phyloP scores from a whole-genome alignment of 805 yeast genomes.

The Scheffersomyces lignosus region DNA sequence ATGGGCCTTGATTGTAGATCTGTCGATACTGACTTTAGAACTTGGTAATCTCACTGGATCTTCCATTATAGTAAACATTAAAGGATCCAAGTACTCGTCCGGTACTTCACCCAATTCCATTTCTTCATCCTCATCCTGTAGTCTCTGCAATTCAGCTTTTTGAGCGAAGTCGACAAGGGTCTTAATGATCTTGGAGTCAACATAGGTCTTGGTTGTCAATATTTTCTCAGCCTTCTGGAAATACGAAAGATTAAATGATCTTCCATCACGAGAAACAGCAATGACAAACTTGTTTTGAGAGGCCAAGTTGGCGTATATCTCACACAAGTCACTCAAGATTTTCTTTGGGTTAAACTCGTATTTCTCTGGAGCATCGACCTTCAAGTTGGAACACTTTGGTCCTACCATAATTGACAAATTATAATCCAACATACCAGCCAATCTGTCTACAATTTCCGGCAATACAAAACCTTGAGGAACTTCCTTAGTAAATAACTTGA shows the following conservation, averaged over 20 bases:
- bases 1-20: conserved; percentile 91
- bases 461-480: conserved; percentile 85
- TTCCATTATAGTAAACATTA: conserved; percentile 93
- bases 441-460: conserved; percentile 87
- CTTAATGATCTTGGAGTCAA: conserved; percentile 48
- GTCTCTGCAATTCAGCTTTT: conserved; percentile 60
- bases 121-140: conserved; percentile 77
- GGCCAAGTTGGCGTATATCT: conserved; percentile 74
- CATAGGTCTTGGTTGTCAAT: conserved; percentile 54
- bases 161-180: conserved; percentile 57
- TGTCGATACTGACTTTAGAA: conserved; percentile 80
- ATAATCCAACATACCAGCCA: conserved; percentile 95
- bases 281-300: conserved; percentile 61
- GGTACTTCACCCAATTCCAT: conserved; percentile 90
- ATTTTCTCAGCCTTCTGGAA: conserved; percentile 73
- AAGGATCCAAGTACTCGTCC: conserved; percentile 94
- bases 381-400: conserved; percentile 85
- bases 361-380: conserved; percentile 79
- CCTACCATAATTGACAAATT: conserved; percentile 93
- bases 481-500: conserved; percentile 79
- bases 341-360: conserved; percentile 81
- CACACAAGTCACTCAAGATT: conserved; percentile 65
- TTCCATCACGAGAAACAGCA: conserved; percentile 88
- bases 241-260: conserved; percentile 72
- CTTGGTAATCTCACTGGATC: conserved; percentile 95